Base-by-base conservation (phyloP, 305 asterid species). In the Solanum hybrid region DNA sequence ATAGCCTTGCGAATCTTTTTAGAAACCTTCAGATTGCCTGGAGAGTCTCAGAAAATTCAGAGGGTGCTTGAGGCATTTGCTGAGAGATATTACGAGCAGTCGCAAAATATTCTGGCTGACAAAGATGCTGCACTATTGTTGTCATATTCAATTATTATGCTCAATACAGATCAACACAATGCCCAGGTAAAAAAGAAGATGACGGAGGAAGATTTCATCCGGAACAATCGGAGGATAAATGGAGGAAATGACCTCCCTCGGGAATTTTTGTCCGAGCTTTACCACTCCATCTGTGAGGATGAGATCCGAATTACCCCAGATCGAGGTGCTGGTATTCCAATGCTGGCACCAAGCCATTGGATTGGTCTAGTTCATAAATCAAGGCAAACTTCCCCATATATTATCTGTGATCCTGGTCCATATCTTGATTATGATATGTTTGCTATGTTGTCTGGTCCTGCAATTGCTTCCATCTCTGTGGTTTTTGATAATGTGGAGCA, bases 21-120 rank as follows among this genome's bases (percentile, higher is more conserved):
- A 93, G 99, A 96, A 89, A 94, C 97, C 88, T 97, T 97, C 91
- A 92, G 98, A 91, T 92, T 97, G 92, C 99, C 99, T 85, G 99
- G 99, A 81, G 99, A 97, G 81, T 96, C 99, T 85, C 99, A 97
- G 93, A 97, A 97, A 94, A 97, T 97, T 89, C 99, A 95, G 88
- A 95, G 99, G 92, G 98, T 95, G 89, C 95, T 97, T 37, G 99
- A 97, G 94, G 98, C 99, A 90, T 96, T 97, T 94, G 91, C 99
- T 11, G 99, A 95, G 89, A 93, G 99, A 92, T 97, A 96, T 90
- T 95, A 88, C 85, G 97, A 95, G 94, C 99, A 96, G 90, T 94
- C 98, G 29, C 93, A 93, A 34, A 72, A 93, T 91, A 95, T 96
- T 92, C 92, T 97, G 92, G 99, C 90, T 91, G 93, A 96, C 91